Evolutionary conservation across 371 early-diverging fungal species (phyloP).

Genomic region (Mucor irregularis): DNA sequence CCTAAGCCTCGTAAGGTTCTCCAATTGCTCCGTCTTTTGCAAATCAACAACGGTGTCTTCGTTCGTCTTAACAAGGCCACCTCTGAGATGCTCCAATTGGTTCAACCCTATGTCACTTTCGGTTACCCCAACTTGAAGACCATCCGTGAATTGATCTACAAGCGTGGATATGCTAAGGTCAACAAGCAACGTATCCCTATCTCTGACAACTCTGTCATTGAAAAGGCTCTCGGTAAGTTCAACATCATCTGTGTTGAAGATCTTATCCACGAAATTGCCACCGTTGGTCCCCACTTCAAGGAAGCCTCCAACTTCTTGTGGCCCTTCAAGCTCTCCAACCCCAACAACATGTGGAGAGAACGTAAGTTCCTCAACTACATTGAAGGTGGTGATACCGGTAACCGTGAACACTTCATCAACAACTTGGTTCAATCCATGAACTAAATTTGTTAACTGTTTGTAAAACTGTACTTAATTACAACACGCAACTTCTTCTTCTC

Average conservation of each 20-base stretch:
- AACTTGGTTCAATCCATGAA: constrained; percentile 97
- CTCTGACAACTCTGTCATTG: constrained; percentile 96
- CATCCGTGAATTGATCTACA: constrained; percentile 99
- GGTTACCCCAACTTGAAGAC: constrained; percentile 98
- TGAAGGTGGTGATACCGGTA: constrained; percentile 98
- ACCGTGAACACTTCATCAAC: constrained; percentile 98
- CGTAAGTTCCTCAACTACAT: constrained; percentile 98
- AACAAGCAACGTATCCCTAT: constrained; percentile 96
- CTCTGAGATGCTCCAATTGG: constrained; percentile 97
- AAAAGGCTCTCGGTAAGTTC: constrained; percentile 92
- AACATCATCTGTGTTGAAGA: constrained; percentile 99
- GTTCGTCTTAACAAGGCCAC: constrained; percentile 98
- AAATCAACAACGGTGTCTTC: constrained; percentile 99
- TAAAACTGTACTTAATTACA: not conserved
- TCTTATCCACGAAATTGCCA: constrained; percentile 98
- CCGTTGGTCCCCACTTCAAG: constrained; percentile 92
- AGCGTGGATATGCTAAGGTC: constrained; percentile 99
- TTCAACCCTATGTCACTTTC: constrained; percentile 97
- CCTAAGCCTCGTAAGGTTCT: constrained; percentile 99
- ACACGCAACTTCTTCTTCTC: too few relatives aligned
- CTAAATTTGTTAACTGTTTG: constrained; percentile 51
- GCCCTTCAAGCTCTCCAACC: constrained; percentile 99
- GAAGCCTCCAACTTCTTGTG: constrained; percentile 98
- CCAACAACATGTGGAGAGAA: constrained; percentile 94
- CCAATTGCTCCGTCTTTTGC: constrained; percentile 97